These are phyloP conservation scores for Candida maesae DNA, from an alignment of 805 yeast genomes.

Conservation along the genomic window DNA sequence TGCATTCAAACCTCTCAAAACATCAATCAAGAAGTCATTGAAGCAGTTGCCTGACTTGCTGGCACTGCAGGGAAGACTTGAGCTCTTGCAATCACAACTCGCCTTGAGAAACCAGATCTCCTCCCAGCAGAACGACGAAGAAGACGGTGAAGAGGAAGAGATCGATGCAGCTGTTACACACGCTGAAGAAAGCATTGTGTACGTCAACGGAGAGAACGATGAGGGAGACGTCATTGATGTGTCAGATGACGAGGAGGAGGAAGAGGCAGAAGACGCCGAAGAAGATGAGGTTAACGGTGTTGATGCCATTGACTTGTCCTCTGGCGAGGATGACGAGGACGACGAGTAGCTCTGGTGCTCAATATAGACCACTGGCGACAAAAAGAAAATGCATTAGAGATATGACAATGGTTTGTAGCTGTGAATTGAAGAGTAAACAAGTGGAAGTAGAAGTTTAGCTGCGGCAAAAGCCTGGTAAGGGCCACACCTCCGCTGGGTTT, in stretches of 20 bases:
- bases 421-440: too few relatives aligned
- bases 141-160: constrained; percentile 30
- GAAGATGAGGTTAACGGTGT: constrained; percentile 36
- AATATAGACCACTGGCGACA: not conserved
- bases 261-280: constrained; percentile 5
- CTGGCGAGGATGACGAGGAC: constrained; percentile 30
- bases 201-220: constrained; percentile 43
- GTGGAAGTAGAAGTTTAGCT: too few relatives aligned
- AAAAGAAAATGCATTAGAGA: not conserved
- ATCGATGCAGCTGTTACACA: constrained; percentile 27
- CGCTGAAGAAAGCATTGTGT: constrained; percentile 32
- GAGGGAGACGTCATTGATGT: constrained; percentile 36
- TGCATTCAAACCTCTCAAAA: constrained; percentile 49
- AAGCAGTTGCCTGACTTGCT: constrained; percentile 62
- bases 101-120: constrained; percentile 56
- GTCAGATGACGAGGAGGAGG: constrained; percentile 29
- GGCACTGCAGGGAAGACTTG: constrained; percentile 82
- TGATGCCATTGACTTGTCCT: constrained; percentile 32
- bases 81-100: constrained; percentile 72
- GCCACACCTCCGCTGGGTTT: not conserved
- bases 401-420: too few relatives aligned
- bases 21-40: constrained; percentile 51
- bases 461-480: too few relatives aligned
- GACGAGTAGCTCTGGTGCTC: constrained; percentile 1
- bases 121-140: constrained; percentile 27